Base-by-base conservation (phyloP, 306 rosid genomes). In the Prinsepia uniflora region DNA sequence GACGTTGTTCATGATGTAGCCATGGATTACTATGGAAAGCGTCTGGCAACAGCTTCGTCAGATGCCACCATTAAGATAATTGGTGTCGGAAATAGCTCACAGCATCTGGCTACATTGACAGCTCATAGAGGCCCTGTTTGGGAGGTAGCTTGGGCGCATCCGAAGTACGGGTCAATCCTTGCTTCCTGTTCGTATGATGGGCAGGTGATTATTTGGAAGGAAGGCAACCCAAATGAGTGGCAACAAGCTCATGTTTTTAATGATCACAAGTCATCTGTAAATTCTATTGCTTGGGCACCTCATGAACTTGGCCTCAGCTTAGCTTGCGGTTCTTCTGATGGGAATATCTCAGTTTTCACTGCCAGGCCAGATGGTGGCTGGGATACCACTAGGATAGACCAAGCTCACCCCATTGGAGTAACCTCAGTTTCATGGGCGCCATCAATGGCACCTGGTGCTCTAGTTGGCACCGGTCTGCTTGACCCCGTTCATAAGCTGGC, bases 401-500 rank as follows among this genome's bases (percentile, higher is more conserved):
- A 90, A 60, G 96, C 96, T 68, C 96, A 93, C 52, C 89, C 96
- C 8, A 88, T 90, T 11, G 96, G 98, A 14, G 98, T 92, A 10
- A 92, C 96, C 68, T 92, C 96, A 5, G 91, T 92, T 63, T 92
- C 98, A 12, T 92, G 98, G 98, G 98, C 96, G 3, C 98, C 96
- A 44, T 73, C 96, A 7, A 87, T 81, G 72, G 90, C 96, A 24
- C 98, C 97, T 0, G 97, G 96, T 18, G 86, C 97, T 72, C 83
- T 93, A 72, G 89, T 88, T 40, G 96, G 96, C 72, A 83, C 93
- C 1, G 87, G 92, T 44, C 53, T 69, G 71, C 85, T 87, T 57
- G 97, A 90, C 65, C 94, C 94, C 52, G 94, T 93, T 43, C 91
- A 89, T 75, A 93, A 93, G 85, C 88, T 93, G 22, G 91, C 88